Conservation (phyloP, 2,329 filamentous ascomycete species). For the Balansia obtecta region DNA sequence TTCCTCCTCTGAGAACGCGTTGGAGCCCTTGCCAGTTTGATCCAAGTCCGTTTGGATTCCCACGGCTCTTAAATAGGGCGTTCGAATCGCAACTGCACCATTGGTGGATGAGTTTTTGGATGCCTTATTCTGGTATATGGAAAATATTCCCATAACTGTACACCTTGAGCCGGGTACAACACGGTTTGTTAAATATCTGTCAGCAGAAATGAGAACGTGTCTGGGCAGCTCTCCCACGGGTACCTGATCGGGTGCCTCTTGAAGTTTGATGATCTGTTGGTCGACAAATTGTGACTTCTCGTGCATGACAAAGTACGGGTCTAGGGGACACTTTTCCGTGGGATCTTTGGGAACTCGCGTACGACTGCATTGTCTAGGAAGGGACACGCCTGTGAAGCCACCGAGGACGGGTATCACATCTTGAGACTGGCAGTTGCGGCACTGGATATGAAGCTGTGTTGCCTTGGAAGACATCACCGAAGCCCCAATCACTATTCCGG, state of each 20-base stretch:
- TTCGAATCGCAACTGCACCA: slow-evolving; percentile 85
- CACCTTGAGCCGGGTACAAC: slow-evolving; percentile 93
- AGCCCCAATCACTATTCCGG: slow-evolving; percentile 93
- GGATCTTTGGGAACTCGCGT: slow-evolving; percentile 51
- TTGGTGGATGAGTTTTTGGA: slow-evolving; percentile 61
- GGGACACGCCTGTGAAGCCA: slow-evolving; percentile 75
- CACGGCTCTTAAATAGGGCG: slow-evolving; percentile 85
- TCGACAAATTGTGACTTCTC: slow-evolving; percentile 93
- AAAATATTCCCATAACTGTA: slow-evolving; percentile 93
- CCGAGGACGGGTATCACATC: slow-evolving; percentile 62
- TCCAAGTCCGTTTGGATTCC: slow-evolving; percentile 87
- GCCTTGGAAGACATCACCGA: slow-evolving; percentile 96
- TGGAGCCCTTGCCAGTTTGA: slow-evolving; percentile 73
- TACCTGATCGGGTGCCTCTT: slow-evolving; percentile 94
- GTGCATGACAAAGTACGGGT: slow-evolving; percentile 92
- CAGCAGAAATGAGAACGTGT: slow-evolving; percentile 92
- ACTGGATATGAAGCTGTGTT: slow-evolving; percentile 74
- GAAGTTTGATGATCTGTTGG: slow-evolving; percentile 94
- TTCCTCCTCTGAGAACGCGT: slow-evolving; percentile 83
- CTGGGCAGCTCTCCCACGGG: slow-evolving; percentile 91
- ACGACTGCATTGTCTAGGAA: slow-evolving; percentile 68
- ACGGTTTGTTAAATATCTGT: slow-evolving; percentile 87
- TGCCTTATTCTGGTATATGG: slow-evolving; percentile 90
- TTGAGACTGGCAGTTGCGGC: slow-evolving; percentile 68
- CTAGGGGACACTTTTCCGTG: slow-evolving; percentile 69